Evolutionary conservation across 352 stramenopile genomes (phyloP), one percentile per base, ranked within the genome.

Genomic region (Pythium volutum): DNA sequence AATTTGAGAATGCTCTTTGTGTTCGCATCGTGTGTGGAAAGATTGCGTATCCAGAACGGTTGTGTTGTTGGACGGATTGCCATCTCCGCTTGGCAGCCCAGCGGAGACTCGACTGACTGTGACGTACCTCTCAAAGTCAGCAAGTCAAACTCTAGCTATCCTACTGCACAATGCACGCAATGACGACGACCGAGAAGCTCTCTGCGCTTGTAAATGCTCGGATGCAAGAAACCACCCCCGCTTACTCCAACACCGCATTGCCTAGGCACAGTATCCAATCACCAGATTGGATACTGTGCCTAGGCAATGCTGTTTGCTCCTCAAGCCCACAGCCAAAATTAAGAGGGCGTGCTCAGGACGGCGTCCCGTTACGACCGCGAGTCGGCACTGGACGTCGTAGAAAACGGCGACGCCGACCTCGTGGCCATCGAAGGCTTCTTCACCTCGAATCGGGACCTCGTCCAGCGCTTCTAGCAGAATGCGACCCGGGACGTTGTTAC

Each of bases 381-480:
- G 7, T 67, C 53, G 10, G 70, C 62, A 11, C 62, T 68, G 12
- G 63, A 29, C 20, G 64, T 61, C 27, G 38, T 79, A 4, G 20
- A 16, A 8, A 63, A 52, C 2, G 70, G 64, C 12, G 23, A 51
- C n/a, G 66, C 52, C 16, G 72, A 79, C 25, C 50, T 52, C 26
- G 66, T 78, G 11, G 59, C 42, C 20, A 76, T 74, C 50, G 72
- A 70, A 9, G 62, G 70, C 14, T 62, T 58, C 26, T 81, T 75
- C 61, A 80, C 81, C 47, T 63, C 69, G 26, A 82, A 80, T 48
- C 74, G 72, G 38, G 72, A 81, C 52, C 49, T 81, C n/a, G 62
- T 62, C 2, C 36, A 71, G 45, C 61, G 71, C 7, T 54, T 81
- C 41, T 39, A 69, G 43, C 43, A 75, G 33, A 55, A 63, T 25